Evolutionary conservation across 2,329 filamentous ascomycete species (phyloP), one percentile per base, ranked within the genome.

Genomic region (Hypoxylon sp.): DNA sequence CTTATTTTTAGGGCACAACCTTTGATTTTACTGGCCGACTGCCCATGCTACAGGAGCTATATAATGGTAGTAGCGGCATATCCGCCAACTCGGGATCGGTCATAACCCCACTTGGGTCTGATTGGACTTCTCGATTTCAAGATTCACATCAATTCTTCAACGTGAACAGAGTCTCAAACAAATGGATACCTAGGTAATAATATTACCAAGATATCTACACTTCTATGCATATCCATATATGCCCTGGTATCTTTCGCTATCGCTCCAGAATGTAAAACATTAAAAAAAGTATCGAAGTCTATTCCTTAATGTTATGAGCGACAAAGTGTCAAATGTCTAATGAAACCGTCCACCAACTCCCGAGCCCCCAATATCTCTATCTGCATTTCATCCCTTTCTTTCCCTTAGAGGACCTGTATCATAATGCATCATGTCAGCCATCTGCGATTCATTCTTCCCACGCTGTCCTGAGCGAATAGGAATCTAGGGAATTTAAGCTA

Each of bases 191-290:
- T n/a, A 22, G 19, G 19, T 22, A 39, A n/a, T 52, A 44, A 52
- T 58, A 66, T 59, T 69, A 69, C 22, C 33, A 46, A 63, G 31
- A 31, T 62, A 55, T 58, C 19, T 62, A 19, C 39, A 19, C 19
- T 48, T 35, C 31, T 61, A 55, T 50, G 33, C 26, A 33, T 53
- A 39, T 42, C 31, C 31, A 50, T 53, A 13, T 59, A 48, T 31
- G 29, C 54, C 59, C 29, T 65, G 53, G 44, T 67, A 67, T 62
- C 64, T 26, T 60, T 35, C 53, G 29, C 44, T 29, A 3, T 33
- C 63, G n/a, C 47, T 47, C 26, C 46, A 44, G 19, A 55, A 48
- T 59, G 44, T 44, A 53, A 63, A 31, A 44, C 42, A 37, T 44
- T 17, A 39, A 54, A 60, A 56, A 31, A 47, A 17, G 46, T 59